phyloP scores from a whole-genome alignment of 2,329 filamentous ascomycete genomes.

The Alternaria metachromatica region DNA sequence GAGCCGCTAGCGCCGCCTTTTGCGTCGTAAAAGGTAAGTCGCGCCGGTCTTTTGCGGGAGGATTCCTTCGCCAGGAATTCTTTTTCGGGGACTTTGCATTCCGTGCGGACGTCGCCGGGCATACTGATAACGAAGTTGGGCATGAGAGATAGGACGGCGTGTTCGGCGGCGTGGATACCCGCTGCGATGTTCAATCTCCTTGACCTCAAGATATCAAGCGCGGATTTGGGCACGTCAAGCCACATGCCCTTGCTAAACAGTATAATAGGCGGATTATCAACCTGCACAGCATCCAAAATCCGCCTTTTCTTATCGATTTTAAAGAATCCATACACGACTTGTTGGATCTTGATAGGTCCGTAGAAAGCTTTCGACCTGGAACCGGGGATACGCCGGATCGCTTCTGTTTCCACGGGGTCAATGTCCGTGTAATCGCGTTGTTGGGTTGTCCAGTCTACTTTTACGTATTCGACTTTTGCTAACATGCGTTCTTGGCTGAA shows the following conservation, averaged over 20 bases:
- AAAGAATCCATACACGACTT: slow-evolving; percentile 95
- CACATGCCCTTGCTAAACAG: slow-evolving; percentile 89
- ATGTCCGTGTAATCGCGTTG: slow-evolving; percentile 95
- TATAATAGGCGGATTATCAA: slow-evolving; percentile 91
- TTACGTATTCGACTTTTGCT: slow-evolving; percentile 85
- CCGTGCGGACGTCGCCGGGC: slow-evolving; percentile 90
- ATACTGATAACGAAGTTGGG: slow-evolving; percentile 90
- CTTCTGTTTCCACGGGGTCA: slow-evolving; percentile 90
- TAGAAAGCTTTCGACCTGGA: slow-evolving; percentile 78
- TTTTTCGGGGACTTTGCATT: slow-evolving; percentile 89
- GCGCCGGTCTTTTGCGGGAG: slow-evolving; percentile 79
- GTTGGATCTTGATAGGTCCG: slow-evolving; percentile 82
- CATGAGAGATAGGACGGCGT: slow-evolving; percentile 84
- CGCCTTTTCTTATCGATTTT: slow-evolving; percentile 87
- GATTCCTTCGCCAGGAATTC: slow-evolving; percentile 78
- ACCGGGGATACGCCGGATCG: slow-evolving; percentile 73
- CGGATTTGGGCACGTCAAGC: slow-evolving; percentile 84
- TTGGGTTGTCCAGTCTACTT: slow-evolving; percentile 92
- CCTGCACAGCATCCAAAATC: slow-evolving; percentile 88
- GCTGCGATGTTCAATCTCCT: slow-evolving; percentile 81
- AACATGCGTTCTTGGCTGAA: slow-evolving; percentile 81
- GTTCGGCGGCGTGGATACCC: slow-evolving; percentile 93
- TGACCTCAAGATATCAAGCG: slow-evolving; percentile 78
- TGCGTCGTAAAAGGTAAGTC: slow-evolving; percentile 92
- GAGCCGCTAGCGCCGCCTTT: slow-evolving; percentile 85